Percentiles rank a stretch among this genome's conserved stretches.
These are phyloP conservation scores for Protomyces lactucae-debilis DNA, from an alignment of 1,139 yeast species.

Conservation along the genomic window DNA sequence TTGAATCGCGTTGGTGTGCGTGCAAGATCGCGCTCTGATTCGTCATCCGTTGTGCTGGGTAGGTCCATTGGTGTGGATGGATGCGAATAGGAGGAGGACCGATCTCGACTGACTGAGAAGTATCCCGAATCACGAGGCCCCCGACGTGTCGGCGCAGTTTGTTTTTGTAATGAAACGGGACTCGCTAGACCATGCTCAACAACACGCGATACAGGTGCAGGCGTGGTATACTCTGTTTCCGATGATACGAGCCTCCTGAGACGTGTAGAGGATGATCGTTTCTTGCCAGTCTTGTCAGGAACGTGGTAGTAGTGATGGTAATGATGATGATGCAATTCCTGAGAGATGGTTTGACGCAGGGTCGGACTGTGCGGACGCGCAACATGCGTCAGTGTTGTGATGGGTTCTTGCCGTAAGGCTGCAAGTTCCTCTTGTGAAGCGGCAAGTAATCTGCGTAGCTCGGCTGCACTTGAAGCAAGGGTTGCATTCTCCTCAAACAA, in stretches of 20 bases:
- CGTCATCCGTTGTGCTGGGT: neutral
- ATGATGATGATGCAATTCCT: conserved; percentile 22
- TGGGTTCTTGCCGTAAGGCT: neutral
- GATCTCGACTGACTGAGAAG: conserved; percentile 18
- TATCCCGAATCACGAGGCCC: conserved; percentile 15
- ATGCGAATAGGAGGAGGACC: conserved; percentile 2
- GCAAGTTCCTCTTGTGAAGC: conserved; percentile 9
- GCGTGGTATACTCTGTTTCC: neutral
- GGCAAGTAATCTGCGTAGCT: conserved; percentile 8
- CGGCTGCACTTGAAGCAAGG: conserved; percentile 1
- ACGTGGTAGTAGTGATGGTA: conserved; percentile 21
- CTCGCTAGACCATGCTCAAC: neutral
- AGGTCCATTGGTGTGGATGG: conserved; percentile 3
- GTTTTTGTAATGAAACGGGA: neutral
- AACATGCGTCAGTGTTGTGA: neutral
- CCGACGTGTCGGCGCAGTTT: neutral
- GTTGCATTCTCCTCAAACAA: neutral
- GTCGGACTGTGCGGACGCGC: neutral
- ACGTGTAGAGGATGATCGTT: neutral
- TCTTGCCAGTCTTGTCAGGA: neutral
- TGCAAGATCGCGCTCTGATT: neutral
- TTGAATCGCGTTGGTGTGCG: neutral
- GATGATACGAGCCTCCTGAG: neutral
- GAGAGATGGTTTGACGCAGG: conserved; percentile 17
- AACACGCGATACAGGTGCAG: neutral